A percentile compares a stretch with the other conserved stretches of the same genome.
phyloP scores from a whole-genome alignment of 1,284 basidiomycete species.

The Pascua guehoae region DNA sequence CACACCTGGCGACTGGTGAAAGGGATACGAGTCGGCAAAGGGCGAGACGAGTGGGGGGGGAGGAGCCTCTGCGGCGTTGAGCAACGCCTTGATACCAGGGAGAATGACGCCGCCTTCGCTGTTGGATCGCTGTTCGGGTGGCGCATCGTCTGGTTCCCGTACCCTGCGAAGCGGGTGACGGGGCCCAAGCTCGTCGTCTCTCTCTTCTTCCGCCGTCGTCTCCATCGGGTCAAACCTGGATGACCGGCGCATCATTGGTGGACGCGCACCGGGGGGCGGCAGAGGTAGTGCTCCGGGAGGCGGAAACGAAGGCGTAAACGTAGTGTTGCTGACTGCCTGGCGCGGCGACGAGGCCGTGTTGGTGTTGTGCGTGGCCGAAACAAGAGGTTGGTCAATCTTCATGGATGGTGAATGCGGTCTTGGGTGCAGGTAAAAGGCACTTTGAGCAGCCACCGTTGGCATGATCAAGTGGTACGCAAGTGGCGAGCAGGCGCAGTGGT shows the following conservation, averaged over 20 bases:
- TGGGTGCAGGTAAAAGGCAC: not conserved
- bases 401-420: slow-evolving; percentile 4
- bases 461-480: not conserved
- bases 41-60: slow-evolving; percentile 20
- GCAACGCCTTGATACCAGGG: slow-evolving; percentile 35
- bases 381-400: not conserved
- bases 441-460: slow-evolving; percentile 1
- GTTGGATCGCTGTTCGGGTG: not conserved
- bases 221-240: slow-evolving; percentile 44
- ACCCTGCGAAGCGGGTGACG: slow-evolving; percentile 38
- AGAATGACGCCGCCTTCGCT: slow-evolving; percentile 24
- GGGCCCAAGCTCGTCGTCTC: slow-evolving; percentile 36
- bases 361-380: not conserved
- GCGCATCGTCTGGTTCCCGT: slow-evolving; percentile 16
- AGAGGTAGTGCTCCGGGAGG: not conserved
- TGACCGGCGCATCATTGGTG: slow-evolving; percentile 20
- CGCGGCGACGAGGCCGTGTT: not conserved
- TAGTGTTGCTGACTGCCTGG: not conserved
- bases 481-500: too few relatives aligned
- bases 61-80: slow-evolving; percentile 18
- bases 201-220: slow-evolving; percentile 30
- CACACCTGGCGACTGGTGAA: slow-evolving; percentile 27
- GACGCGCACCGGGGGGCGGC: slow-evolving; percentile 18
- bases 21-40: slow-evolving; percentile 12
- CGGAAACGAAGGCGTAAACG: not conserved